These are phyloP conservation scores for Chaetomiaceae sp. DNA, from an alignment of 2,329 filamentous ascomycete species.

Conservation along the genomic window DNA sequence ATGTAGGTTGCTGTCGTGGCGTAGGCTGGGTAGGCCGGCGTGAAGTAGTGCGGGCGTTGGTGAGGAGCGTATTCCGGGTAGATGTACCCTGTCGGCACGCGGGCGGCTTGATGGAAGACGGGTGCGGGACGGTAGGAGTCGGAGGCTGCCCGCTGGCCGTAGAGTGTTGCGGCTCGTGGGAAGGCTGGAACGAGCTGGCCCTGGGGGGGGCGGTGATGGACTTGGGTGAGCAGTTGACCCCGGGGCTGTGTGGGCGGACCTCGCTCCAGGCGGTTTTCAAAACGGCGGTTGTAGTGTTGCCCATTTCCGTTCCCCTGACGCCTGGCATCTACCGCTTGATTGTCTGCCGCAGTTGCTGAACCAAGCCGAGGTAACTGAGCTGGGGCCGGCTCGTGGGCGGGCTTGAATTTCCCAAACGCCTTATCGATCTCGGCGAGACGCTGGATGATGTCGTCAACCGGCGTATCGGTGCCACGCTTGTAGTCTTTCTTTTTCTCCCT, in stretches of 20 bases:
- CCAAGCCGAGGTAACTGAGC: not conserved
- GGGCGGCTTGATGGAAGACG: not conserved
- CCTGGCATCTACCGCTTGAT: not conserved
- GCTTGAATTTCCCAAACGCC: slow-evolving; percentile 12
- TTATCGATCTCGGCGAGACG: slow-evolving; percentile 18
- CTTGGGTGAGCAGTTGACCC: not conserved
- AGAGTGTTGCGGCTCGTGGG: too few relatives aligned
- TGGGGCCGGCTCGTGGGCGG: not conserved
- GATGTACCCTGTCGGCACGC: not conserved
- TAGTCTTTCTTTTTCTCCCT: not conserved
- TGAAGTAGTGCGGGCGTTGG: not conserved
- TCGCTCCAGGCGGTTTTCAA: not conserved
- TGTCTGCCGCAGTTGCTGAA: not conserved
- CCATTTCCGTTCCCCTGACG: not conserved
- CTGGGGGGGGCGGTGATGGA: not conserved
- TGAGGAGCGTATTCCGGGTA: not conserved
- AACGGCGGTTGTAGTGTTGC: not conserved
- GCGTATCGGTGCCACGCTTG: not conserved
- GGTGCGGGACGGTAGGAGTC: too few relatives aligned
- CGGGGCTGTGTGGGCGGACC: not conserved
- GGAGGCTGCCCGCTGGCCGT: too few relatives aligned
- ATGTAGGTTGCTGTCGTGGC: slow-evolving; percentile 8
- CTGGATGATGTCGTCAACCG: slow-evolving; percentile 1
- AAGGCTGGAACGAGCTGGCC: too few relatives aligned
- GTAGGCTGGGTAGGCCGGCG: slow-evolving; percentile 11